Conservation (phyloP, 345 rosid species). For the Garcia nutans region DNA sequence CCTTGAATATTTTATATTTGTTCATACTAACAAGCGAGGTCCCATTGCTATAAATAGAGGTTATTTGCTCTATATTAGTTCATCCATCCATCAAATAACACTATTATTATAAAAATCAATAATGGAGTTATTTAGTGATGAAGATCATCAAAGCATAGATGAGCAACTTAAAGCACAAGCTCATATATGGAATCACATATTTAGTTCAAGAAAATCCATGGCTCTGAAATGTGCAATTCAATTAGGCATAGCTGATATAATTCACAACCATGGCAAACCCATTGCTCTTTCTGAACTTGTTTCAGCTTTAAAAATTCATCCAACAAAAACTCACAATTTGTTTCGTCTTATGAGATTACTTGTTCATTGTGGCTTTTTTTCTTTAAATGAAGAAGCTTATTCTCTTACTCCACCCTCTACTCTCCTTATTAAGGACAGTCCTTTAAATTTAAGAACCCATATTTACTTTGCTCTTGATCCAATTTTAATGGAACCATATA, state of each 20-base stretch:
- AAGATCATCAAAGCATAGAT: not conserved
- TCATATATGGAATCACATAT: conserved; percentile 30
- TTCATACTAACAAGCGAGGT: too few species aligned
- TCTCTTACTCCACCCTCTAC: conserved; percentile 20
- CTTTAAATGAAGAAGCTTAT: conserved; percentile 16
- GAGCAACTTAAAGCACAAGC: conserved; percentile 32
- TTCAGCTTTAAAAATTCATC: conserved; percentile 19
- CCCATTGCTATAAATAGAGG: too few species aligned
- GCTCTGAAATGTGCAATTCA: conserved; percentile 41
- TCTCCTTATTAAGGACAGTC: conserved; percentile 27
- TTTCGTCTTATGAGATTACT: conserved; percentile 39
- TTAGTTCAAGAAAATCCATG: conserved; percentile 33
- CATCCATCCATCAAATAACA: too few species aligned
- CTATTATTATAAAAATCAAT: too few species aligned
- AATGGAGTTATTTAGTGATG: not conserved
- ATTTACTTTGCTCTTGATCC: conserved; percentile 24
- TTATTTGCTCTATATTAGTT: too few species aligned
- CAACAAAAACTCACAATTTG: conserved; percentile 16
- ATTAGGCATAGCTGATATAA: conserved; percentile 40
- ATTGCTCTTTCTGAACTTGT: conserved; percentile 32
- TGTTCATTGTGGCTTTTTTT: conserved; percentile 40
- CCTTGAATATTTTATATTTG: too few species aligned
- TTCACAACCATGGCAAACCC: conserved; percentile 41
- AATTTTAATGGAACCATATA: conserved; percentile 2
- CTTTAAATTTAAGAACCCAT: not conserved